Evolutionary conservation across 2,329 filamentous ascomycete species (phyloP).

Genomic region (Coccinonectria pachysandricola): DNA sequence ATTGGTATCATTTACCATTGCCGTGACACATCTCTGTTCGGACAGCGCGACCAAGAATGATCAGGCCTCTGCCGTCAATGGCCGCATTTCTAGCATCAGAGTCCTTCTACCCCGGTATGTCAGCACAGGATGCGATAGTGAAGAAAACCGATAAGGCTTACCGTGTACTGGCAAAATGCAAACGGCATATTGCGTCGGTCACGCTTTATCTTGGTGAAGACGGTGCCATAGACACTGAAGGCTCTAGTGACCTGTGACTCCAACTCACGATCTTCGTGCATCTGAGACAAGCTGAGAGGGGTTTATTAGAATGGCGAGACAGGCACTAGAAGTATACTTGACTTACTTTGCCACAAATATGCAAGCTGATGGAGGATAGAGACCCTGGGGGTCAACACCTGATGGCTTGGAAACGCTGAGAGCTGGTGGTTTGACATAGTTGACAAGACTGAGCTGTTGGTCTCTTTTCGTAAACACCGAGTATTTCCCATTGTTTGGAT

Average conservation of each 20-base stretch:
- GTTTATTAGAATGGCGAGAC: neutral
- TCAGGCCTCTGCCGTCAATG: constrained; percentile 32
- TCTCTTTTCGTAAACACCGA: too few relatives aligned
- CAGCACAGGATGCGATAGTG: constrained; percentile 10
- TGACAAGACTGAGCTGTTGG: too few relatives aligned
- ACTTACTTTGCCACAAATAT: constrained; percentile 59
- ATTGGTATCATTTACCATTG: constrained; percentile 44
- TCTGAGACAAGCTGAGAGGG: constrained; percentile 38
- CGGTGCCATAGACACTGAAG: constrained; percentile 44
- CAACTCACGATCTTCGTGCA: constrained; percentile 38
- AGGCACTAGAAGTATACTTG: neutral
- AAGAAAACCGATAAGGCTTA: constrained; percentile 24
- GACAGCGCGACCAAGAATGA: constrained; percentile 46
- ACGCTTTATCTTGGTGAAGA: constrained; percentile 54
- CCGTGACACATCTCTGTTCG: constrained; percentile 51
- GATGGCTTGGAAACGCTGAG: too few relatives aligned
- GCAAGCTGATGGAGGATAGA: constrained; percentile 45
- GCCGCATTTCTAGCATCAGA: constrained; percentile 40
- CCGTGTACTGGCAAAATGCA: constrained; percentile 54
- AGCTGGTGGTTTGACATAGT: too few relatives aligned
- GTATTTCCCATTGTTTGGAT: too few relatives aligned
- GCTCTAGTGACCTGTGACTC: constrained; percentile 39
- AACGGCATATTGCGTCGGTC: constrained; percentile 49
- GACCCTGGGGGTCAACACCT: constrained; percentile 41
- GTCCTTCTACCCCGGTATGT: constrained; percentile 30